Conservation (phyloP, 257 asterid genomes). For the Fraxinus pennsylvanica region DNA sequence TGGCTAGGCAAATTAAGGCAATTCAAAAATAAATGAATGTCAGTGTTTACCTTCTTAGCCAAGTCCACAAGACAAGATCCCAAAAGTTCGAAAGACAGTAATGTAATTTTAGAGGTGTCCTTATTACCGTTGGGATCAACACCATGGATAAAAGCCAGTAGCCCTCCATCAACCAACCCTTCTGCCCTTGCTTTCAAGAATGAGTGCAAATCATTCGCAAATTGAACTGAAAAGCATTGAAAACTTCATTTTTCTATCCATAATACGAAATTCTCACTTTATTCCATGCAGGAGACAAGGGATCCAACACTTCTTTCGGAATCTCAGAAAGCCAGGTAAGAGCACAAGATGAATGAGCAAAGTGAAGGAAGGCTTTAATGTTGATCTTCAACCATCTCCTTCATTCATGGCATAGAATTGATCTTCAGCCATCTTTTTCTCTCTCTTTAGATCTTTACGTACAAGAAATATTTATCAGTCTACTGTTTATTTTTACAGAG, state of each 20-base stretch:
- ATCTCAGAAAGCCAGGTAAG: constrained; percentile 39
- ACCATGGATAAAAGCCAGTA: constrained; percentile 25
- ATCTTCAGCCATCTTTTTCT: background rate
- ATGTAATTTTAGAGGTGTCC: background rate
- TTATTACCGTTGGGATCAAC: background rate
- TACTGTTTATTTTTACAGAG: no score
- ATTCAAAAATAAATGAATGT: no score
- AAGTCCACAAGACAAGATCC: constrained; percentile 35
- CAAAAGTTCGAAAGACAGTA: background rate
- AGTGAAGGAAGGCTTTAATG: no score
- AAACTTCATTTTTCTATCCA: constrained; percentile 4
- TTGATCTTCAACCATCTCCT: no score
- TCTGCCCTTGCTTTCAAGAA: constrained; percentile 28
- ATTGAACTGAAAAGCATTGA: no score
- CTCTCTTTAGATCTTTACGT: background rate
- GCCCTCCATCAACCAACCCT: constrained; percentile 38
- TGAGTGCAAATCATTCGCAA: no score
- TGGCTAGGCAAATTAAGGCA: no score
- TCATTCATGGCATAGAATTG: background rate
- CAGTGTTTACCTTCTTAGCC: constrained; percentile 27
- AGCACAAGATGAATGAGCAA: constrained; percentile 33
- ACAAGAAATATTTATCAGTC: no score
- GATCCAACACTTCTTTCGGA: constrained; percentile 25
- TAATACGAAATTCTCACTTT: constrained; percentile 27
- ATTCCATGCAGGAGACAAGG: constrained; percentile 24